Conservation (phyloP, 805 yeast genomes). For the Alloascoidea hylecoeti region DNA sequence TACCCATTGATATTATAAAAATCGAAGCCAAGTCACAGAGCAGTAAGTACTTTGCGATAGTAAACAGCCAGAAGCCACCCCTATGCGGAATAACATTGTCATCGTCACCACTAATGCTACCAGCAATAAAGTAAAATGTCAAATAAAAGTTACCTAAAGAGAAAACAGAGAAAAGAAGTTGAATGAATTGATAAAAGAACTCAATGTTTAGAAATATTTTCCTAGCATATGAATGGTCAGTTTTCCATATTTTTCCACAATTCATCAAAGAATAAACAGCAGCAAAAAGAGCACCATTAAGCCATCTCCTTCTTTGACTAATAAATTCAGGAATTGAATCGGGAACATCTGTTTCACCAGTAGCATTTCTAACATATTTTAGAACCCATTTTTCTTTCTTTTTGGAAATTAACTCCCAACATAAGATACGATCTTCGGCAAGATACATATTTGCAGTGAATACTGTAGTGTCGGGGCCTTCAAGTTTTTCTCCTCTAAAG, state of each 20-base stretch:
- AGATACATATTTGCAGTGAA: conserved; percentile 94
- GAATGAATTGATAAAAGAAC: conserved; percentile 75
- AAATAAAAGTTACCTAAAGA: conserved; percentile 85
- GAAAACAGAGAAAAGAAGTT: conserved; percentile 78
- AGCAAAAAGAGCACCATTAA: conserved; percentile 95
- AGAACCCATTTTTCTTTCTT: conserved; percentile 74
- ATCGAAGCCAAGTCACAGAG: conserved; percentile 76
- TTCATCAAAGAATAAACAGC: conserved; percentile 82
- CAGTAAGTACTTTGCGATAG: conserved; percentile 74
- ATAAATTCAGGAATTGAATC: conserved; percentile 90
- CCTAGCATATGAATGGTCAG: conserved; percentile 72
- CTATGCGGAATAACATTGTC: conserved; percentile 33
- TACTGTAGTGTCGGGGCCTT: conserved; percentile 53
- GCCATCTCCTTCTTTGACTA: conserved; percentile 95
- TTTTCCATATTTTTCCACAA: conserved; percentile 77
- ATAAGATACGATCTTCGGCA: conserved; percentile 91
- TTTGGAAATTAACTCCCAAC: conserved; percentile 93
- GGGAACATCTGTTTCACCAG: conserved; percentile 96
- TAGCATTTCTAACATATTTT: conserved; percentile 83
- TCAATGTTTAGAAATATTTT: conserved; percentile 76
- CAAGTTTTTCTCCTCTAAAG: conserved; percentile 72
- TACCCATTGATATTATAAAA: conserved; percentile 90
- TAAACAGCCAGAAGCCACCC: conserved; percentile 78
- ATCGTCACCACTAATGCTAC: conserved; percentile 45
- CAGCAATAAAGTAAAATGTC: conserved; percentile 87